These are phyloP conservation scores for Mycosarcoma mackinlayi DNA, from an alignment of 1,284 basidiomycete species.

Conservation along the genomic window DNA sequence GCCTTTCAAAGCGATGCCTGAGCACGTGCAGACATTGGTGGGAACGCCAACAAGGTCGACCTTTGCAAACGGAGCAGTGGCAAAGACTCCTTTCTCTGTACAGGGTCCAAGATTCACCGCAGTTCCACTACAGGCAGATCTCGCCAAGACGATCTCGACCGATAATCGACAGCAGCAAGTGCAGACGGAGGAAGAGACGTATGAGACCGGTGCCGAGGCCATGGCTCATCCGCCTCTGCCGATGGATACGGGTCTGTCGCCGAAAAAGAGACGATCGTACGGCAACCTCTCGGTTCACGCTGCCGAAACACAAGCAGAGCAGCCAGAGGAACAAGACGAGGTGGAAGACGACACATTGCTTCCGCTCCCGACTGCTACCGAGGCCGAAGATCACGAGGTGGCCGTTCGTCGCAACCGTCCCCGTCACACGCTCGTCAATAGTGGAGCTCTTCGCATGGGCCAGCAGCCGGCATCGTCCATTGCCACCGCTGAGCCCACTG, in stretches of 20 bases:
- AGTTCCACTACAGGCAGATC: constrained; percentile 17
- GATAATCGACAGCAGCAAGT: constrained; percentile 1
- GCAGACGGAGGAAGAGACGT: constrained; percentile 9
- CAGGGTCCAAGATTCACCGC: constrained; percentile 27
- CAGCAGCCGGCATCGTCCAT: constrained; percentile 3
- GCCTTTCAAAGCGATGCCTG: background rate
- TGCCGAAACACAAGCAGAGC: constrained; percentile 1
- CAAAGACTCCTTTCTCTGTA: constrained; percentile 27
- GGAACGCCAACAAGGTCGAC: constrained; percentile 20
- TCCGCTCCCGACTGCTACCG: constrained; percentile 4
- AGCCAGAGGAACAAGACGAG: constrained; percentile 4
- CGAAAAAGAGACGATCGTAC: constrained; percentile 44
- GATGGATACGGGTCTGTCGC: constrained; percentile 24
- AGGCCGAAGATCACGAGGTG: constrained; percentile 2
- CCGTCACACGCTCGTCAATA: constrained; percentile 44
- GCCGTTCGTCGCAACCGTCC: constrained; percentile 27
- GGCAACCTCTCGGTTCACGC: constrained; percentile 43
- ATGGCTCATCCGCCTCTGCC: constrained; percentile 27
- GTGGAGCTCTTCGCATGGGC: constrained; percentile 28
- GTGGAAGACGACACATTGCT: constrained; percentile 26
- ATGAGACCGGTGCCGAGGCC: constrained; percentile 2
- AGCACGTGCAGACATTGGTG: background rate
- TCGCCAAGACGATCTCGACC: constrained; percentile 14
- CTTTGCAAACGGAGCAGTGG: constrained; percentile 1
- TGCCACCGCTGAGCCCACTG: background rate